Percentiles rank a stretch among this genome's conserved stretches.
Evolutionary conservation across 2,329 filamentous ascomycete genomes (phyloP).

Genomic region (Huntiella abstrusa): DNA sequence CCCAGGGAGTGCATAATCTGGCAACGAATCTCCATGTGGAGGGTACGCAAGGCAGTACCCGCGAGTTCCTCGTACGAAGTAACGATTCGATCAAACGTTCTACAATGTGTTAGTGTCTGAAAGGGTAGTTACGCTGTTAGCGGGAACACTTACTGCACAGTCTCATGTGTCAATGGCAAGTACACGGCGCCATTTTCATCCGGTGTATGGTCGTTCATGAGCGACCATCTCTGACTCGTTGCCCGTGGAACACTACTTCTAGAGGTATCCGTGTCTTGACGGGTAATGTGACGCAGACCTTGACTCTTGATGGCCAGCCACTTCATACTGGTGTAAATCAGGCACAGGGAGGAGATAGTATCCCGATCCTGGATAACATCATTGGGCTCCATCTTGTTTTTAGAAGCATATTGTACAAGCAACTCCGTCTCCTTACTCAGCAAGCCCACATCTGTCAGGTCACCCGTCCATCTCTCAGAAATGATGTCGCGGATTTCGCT

Average conservation of each 20-base stretch:
- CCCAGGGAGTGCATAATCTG: slow-evolving; percentile 65
- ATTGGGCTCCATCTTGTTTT: slow-evolving; percentile 47
- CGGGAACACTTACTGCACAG: slow-evolving; percentile 44
- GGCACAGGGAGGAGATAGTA: slow-evolving; percentile 63
- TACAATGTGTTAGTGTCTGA: slow-evolving; percentile 19
- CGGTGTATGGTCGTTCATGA: slow-evolving; percentile 44
- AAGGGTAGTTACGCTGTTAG: not conserved
- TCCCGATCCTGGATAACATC: slow-evolving; percentile 86
- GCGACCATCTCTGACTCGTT: slow-evolving; percentile 64
- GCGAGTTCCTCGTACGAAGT: slow-evolving; percentile 68
- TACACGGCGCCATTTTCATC: slow-evolving; percentile 53
- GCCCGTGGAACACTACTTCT: slow-evolving; percentile 31
- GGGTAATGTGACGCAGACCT: slow-evolving; percentile 67
- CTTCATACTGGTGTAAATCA: slow-evolving; percentile 94
- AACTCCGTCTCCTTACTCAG: slow-evolving; percentile 43
- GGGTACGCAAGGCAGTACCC: slow-evolving; percentile 57
- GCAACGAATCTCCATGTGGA: slow-evolving; percentile 77
- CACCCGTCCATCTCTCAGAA: slow-evolving; percentile 43
- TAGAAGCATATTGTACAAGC: slow-evolving; percentile 37
- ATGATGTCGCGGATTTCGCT: slow-evolving; percentile 57
- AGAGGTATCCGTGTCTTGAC: slow-evolving; percentile 48
- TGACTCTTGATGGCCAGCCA: slow-evolving; percentile 76
- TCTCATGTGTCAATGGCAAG: slow-evolving; percentile 73
- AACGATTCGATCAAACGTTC: slow-evolving; percentile 73
- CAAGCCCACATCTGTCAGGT: slow-evolving; percentile 24